These are phyloP conservation scores for Pyrrhoderma lamaoense DNA, from an alignment of 1,284 basidiomycete species.

Conservation along the genomic window DNA sequence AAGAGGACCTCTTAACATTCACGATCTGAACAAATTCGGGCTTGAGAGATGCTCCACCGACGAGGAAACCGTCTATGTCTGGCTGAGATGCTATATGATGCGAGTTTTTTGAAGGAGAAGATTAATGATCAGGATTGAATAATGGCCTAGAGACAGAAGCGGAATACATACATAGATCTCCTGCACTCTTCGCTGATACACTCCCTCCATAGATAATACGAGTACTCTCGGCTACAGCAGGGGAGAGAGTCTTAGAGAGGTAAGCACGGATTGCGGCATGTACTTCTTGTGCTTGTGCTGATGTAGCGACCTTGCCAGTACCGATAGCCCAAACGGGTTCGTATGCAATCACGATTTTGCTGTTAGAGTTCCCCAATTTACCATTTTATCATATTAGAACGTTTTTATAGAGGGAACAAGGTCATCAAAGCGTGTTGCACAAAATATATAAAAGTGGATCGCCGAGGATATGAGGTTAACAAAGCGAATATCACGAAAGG, in stretches of 20 bases:
- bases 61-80: constrained; percentile 98
- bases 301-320: constrained; percentile 91
- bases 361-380: constrained; percentile 28
- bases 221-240: constrained; percentile 64
- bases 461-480: too few relatives aligned
- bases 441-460: too few relatives aligned
- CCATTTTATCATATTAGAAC: too few relatives aligned
- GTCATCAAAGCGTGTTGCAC: too few relatives aligned
- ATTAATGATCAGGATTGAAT: too few relatives aligned
- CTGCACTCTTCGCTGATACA: constrained; percentile 83
- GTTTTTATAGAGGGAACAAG: too few relatives aligned
- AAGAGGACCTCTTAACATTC: constrained; percentile 47
- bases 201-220: constrained; percentile 96
- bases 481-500: neutral
- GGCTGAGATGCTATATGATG: constrained; percentile 50
- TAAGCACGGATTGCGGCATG: constrained; percentile 82
- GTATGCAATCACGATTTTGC: constrained; percentile 91
- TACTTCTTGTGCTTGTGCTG: constrained; percentile 88
- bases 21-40: constrained; percentile 94
- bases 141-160: neutral
- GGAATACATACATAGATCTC: constrained; percentile 65
- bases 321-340: constrained; percentile 99
- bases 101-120: neutral
- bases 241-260: constrained; percentile 61
- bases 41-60: constrained; percentile 96